These are phyloP conservation scores for Xylaria sp. DNA, from an alignment of 2,329 filamentous ascomycete genomes.

Conservation along the genomic window DNA sequence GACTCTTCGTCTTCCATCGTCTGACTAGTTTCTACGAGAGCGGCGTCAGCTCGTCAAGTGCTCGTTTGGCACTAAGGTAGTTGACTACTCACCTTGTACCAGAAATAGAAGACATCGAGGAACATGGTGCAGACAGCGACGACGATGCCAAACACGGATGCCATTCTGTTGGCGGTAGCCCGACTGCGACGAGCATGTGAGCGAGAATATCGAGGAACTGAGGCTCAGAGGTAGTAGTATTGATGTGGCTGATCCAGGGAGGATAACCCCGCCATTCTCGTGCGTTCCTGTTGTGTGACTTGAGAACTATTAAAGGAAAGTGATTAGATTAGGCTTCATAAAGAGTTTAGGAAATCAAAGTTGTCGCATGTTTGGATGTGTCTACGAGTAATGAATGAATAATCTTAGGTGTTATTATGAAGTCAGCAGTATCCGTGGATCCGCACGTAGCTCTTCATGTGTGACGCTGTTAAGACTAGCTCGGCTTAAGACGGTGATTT, in stretches of 20 bases:
- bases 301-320: not conserved
- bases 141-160: conserved; percentile 50
- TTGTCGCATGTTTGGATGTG: not conserved
- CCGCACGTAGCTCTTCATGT: not conserved
- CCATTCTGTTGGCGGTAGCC: conserved; percentile 39
- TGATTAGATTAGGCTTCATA: not conserved
- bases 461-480: conserved; percentile 7
- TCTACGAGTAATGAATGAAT: not conserved
- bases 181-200: conserved; percentile 36
- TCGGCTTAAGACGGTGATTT: conserved; percentile 25
- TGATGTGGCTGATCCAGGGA: conserved; percentile 15
- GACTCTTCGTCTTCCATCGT: conserved; percentile 75
- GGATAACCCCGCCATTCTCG: conserved; percentile 28
- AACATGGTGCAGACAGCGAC: conserved; percentile 67
- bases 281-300: not conserved
- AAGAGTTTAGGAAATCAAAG: not conserved
- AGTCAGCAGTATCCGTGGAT: not conserved
- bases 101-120: conserved; percentile 70
- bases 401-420: not conserved
- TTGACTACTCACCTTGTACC: conserved; percentile 63
- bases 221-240: conserved; percentile 6
- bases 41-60: conserved; percentile 30
- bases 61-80: not conserved
- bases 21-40: conserved; percentile 69
- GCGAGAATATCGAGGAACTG: conserved; percentile 17